Evolutionary conservation across 306 rosid genomes (phyloP).

Genomic region (Sphenostylis stenocarpa): DNA sequence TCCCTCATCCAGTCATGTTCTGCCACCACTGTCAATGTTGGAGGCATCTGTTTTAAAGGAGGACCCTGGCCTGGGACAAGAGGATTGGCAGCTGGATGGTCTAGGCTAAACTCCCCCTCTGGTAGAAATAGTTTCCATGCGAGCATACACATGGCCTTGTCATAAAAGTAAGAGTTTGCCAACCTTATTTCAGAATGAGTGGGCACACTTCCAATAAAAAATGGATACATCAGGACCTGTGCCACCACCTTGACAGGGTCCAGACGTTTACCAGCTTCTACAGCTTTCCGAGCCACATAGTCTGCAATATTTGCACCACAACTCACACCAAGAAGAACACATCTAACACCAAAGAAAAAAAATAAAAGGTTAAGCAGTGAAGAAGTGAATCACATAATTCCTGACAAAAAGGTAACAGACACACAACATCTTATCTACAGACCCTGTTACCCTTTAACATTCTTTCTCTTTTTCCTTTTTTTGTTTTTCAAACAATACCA

Average conservation of each 20-base stretch:
- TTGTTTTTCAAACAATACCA: not conserved
- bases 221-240: conserved; percentile 85
- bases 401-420: not conserved
- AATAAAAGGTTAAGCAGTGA: conserved; percentile 26
- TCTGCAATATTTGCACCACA: conserved; percentile 98
- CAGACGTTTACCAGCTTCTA: conserved; percentile 81
- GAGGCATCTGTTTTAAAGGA: conserved; percentile 88
- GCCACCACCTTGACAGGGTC: conserved; percentile 98
- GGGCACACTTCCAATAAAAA: conserved; percentile 82
- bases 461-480: not conserved
- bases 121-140: conserved; percentile 95
- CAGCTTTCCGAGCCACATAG: conserved; percentile 87
- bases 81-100: conserved; percentile 93
- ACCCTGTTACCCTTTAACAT: not conserved
- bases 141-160: conserved; percentile 89
- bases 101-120: conserved; percentile 77
- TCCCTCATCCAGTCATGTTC: conserved; percentile 99
- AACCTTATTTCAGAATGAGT: conserved; percentile 90
- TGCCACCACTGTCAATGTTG: conserved; percentile 89
- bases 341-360: conserved; percentile 46
- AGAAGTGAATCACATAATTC: not conserved
- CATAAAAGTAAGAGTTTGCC: conserved; percentile 92
- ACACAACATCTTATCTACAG: conserved; percentile 9
- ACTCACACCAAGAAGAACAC: conserved; percentile 95
- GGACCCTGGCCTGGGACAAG: conserved; percentile 70